Evolutionary conservation across 2,329 filamentous ascomycete genomes (phyloP), one percentile per base, ranked within the genome.

Genomic region (Xylariaceae sp.): DNA sequence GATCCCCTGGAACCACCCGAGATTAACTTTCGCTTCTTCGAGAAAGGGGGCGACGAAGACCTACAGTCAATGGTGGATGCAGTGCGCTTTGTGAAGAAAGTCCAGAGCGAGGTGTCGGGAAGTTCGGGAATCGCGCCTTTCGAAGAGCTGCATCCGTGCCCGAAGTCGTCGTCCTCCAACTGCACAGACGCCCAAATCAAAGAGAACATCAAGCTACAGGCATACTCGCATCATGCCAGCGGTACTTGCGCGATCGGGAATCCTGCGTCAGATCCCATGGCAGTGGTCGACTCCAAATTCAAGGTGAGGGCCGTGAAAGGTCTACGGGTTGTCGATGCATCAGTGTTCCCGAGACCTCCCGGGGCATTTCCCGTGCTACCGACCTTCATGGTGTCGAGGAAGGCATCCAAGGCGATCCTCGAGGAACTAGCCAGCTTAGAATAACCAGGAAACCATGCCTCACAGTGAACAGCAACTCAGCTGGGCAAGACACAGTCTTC

Each of bases 1-100:
- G 72, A 83, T 56, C 80, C 79, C 1, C 71, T 72, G 12, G 79
- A 83, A 45, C 65, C 70, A 17, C 80, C 80, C 0, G 62, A 73
- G 18, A 83, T 83, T 53, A 69, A 72, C 47, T 80, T 80, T 63
- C 71, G 73, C 49, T 79, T 69, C 55, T 79, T 70, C 67, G 59
- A 66, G 55, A 65, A 51, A 64, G 73, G 75, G 6, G 62, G 66
- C 7, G 61, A 60, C 0, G 63, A 67, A 15, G 68, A 76, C 34
- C 56, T 74, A 6, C 72, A 79, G 31, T 75, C 78, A 0, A 45
- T 80, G 16, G 76, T 4, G 64, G 72, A 0, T 73, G 78, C 2
- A 59, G 69, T 3, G 68, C 71, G 4, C 48, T 64, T 16, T 19
- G 15, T 32, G 13, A 4, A 32, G 33, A 26, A 32, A 17, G 34